Percentiles rank a stretch among this genome's conserved stretches.
These are phyloP conservation scores for Yamadazyma aaseri DNA, from an alignment of 1,139 yeast species.

Conservation along the genomic window DNA sequence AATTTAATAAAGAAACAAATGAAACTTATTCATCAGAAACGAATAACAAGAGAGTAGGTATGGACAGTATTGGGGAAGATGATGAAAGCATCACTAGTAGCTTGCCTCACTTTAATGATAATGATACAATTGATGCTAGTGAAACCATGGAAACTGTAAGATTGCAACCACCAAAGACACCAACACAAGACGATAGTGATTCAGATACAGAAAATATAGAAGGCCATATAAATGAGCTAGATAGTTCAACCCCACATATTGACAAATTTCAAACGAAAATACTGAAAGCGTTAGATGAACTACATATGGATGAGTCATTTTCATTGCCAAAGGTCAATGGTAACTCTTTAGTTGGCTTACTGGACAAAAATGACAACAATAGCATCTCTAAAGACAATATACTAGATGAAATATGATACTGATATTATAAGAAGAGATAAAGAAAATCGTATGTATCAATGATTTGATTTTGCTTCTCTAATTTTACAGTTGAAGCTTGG, in stretches of 20 bases:
- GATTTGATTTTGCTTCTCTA: no score
- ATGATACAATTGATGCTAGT: slow-evolving; percentile 6
- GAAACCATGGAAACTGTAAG: slow-evolving; percentile 17
- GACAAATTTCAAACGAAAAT: slow-evolving; percentile 2
- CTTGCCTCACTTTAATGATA: slow-evolving; percentile 4
- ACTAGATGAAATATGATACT: slow-evolving; percentile 12
- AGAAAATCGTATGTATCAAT: no score
- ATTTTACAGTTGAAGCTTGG: no score
- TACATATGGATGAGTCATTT: slow-evolving; percentile 27
- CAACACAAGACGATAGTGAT: slow-evolving; percentile 1
- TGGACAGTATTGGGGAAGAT: slow-evolving; percentile 12
- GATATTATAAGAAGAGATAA: no score
- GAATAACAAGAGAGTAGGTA: not conserved
- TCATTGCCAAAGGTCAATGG: slow-evolving; percentile 28
- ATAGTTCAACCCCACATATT: slow-evolving; percentile 4
- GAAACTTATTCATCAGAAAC: not conserved
- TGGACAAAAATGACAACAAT: slow-evolving; percentile 6
- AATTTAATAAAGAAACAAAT: slow-evolving; percentile 9
- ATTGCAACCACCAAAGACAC: slow-evolving; percentile 4
- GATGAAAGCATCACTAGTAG: slow-evolving; percentile 8
- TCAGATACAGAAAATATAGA: not conserved
- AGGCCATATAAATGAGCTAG: not conserved
- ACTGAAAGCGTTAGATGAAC: not conserved
- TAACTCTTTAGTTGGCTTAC: slow-evolving; percentile 11
- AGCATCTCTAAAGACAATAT: slow-evolving; percentile 9